Percentiles rank a stretch among this genome's conserved stretches.
Conservation (phyloP, 768 basidiomycete species). For the Gelatoporia subvermispora region DNA sequence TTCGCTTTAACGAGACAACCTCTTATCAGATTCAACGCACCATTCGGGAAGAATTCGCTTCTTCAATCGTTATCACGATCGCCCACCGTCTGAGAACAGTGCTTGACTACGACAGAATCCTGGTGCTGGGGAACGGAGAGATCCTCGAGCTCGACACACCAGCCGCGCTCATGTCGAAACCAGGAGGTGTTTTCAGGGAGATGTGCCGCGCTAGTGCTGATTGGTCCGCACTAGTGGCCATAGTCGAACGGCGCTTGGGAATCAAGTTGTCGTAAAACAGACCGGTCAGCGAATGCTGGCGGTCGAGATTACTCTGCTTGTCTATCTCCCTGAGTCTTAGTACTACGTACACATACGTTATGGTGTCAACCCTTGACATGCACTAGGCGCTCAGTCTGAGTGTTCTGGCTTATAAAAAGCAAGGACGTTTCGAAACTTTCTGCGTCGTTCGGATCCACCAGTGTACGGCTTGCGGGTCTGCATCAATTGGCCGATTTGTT, state of each 20-base stretch:
- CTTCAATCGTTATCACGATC: constrained; percentile 76
- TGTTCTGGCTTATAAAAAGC: too few species aligned
- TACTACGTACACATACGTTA: too few species aligned
- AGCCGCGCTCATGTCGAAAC: constrained; percentile 42
- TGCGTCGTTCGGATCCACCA: too few species aligned
- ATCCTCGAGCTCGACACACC: constrained; percentile 79
- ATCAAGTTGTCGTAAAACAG: too few species aligned
- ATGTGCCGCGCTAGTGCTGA: constrained; percentile 59
- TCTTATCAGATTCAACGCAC: constrained; percentile 58
- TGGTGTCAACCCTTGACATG: too few species aligned
- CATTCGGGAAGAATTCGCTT: constrained; percentile 65
- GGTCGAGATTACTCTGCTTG: too few species aligned
- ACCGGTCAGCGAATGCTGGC: too few species aligned
- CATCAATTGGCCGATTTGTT: too few species aligned
- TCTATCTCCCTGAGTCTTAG: too few species aligned
- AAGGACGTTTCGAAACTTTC: too few species aligned
- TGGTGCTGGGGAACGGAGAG: constrained; percentile 69
- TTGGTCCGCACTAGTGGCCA: constrained; percentile 11
- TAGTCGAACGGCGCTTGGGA: background rate
- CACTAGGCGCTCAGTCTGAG: too few species aligned
- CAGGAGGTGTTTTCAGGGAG: constrained; percentile 57
- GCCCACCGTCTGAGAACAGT: constrained; percentile 78
- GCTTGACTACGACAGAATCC: constrained; percentile 68
- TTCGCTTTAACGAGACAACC: background rate
- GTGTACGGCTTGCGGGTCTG: too few species aligned